A percentile compares a stretch with the other conserved stretches of the same genome.
Conservation (phyloP, 352 stramenopile species). For the Phytophthora citrophthora region DNA sequence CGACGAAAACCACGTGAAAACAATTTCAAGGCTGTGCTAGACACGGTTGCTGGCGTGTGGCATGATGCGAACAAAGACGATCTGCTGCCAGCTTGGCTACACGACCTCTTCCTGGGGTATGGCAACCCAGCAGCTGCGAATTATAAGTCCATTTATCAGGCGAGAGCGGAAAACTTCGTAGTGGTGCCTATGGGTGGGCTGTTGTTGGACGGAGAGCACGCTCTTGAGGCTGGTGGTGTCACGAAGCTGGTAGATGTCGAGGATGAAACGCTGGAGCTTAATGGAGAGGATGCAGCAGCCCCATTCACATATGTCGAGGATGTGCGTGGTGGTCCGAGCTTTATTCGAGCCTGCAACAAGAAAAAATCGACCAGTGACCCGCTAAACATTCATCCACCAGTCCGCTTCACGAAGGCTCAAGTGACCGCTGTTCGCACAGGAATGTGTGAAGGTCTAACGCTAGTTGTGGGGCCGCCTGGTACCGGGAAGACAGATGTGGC, state of each 20-base stretch:
- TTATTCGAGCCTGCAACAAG: slow-evolving; percentile 47
- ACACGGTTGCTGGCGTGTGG: slow-evolving; percentile 75
- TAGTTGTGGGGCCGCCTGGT: slow-evolving; percentile 94
- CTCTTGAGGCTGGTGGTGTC: slow-evolving; percentile 41
- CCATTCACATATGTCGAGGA: slow-evolving; percentile 66
- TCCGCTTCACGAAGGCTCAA: slow-evolving; percentile 94
- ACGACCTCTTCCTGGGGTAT: slow-evolving; percentile 95
- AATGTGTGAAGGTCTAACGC: slow-evolving; percentile 93
- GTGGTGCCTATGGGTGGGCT: slow-evolving; percentile 47
- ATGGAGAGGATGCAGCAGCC: slow-evolving; percentile 37
- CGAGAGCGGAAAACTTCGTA: slow-evolving; percentile 39
- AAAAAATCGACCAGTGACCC: slow-evolving; percentile 8
- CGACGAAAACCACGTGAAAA: slow-evolving; percentile 89
- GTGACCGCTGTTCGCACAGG: slow-evolving; percentile 92
- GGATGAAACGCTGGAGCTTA: slow-evolving; percentile 37
- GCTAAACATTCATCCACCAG: neutral
- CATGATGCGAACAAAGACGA: slow-evolving; percentile 40
- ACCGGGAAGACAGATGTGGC: slow-evolving; percentile 96
- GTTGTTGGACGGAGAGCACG: slow-evolving; percentile 58
- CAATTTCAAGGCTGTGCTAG: slow-evolving; percentile 96
- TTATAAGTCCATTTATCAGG: slow-evolving; percentile 66
- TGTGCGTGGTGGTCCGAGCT: slow-evolving; percentile 30
- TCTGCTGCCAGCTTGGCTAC: slow-evolving; percentile 92
- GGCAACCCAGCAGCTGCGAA: slow-evolving; percentile 87
- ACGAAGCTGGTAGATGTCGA: slow-evolving; percentile 51